A percentile compares a stretch with the other conserved stretches of the same genome.
Conservation (phyloP, 2,329 filamentous ascomycete species). For the Capronia coronata region DNA sequence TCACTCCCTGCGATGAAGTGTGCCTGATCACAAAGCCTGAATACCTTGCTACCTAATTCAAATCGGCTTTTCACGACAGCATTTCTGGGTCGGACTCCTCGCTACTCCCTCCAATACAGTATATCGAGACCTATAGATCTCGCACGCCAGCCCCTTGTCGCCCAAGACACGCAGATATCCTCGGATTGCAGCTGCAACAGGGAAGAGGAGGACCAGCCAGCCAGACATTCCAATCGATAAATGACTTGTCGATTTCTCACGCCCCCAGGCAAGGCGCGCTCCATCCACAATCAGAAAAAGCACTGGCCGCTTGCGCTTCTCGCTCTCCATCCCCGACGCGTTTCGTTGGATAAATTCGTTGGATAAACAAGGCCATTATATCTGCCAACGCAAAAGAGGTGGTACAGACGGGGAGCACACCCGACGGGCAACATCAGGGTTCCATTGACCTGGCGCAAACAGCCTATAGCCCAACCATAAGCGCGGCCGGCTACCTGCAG, state of each 20-base stretch:
- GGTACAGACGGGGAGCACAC: conserved; percentile 14
- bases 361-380: conserved; percentile 3
- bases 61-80: neutral
- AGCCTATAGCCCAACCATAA: conserved; percentile 13
- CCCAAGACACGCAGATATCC: neutral
- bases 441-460: conserved; percentile 18
- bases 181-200: neutral
- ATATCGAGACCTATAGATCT: neutral
- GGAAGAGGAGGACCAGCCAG: neutral
- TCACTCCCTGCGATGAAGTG: conserved; percentile 9
- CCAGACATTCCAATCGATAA: neutral
- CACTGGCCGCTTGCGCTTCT: neutral
- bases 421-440: conserved; percentile 13
- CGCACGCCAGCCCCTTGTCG: neutral
- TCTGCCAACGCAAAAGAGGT: conserved; percentile 15
- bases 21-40: conserved; percentile 4
- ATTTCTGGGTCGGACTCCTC: conserved; percentile 1
- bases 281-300: neutral
- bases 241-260: neutral
- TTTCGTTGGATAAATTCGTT: conserved; percentile 1
- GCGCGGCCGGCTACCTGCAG: conserved; percentile 25
- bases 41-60: neutral
- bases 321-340: neutral
- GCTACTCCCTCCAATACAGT: neutral
- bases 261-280: neutral